Evolutionary conservation across 768 basidiomycete genomes (phyloP), one percentile per base, ranked within the genome.

Genomic region (Rhizopogon vinicolor): DNA sequence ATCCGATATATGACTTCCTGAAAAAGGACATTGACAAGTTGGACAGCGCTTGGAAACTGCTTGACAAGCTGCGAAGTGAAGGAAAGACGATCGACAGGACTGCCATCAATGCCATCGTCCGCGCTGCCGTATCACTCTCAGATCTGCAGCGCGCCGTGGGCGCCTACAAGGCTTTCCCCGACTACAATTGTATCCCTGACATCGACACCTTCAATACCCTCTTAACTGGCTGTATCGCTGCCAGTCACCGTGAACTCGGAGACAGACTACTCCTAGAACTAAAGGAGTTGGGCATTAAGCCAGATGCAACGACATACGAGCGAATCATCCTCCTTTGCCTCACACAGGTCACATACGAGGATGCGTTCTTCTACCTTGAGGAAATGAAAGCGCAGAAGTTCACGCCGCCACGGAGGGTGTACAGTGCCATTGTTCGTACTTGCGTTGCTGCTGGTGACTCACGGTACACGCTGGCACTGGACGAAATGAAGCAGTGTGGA

Each of bases 291-390:
- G 72, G 73, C 35, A 63, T 91, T 57, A 72, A 73, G 53, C 83
- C 85, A 16, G 76, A 91, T 64, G 67, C 71, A 40, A 70, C 72
- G 29, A 90, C 86, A 2, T 92, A 85, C 68, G 81, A 85, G 62
- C 75, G 77, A 33, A 78, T 93, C 71, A 81, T 94, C 57, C 59
- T 73, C 10, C 78, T 94, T 3, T 87, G 84, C 63, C 77, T 94
- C 13, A 83, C 84, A 0, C 86, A 89, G 63, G 68, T 79, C 7
- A 75, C 73, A 3, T 95, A 92, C 68, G 91, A 93, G 64, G 90
- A 92, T 58, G 90, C 91, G 0, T 94, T 94, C 72, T 86, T 84
- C 65, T 93, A 91, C 69, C 78, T 96, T 33, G 91, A 93, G 66
- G 87, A 90, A 74, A 91, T 92, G 88, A 93, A 94, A 68, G 70